A percentile compares a stretch with the other conserved stretches of the same genome.
Conservation (phyloP, 306 rosid genomes). For the Sindora glabra region DNA sequence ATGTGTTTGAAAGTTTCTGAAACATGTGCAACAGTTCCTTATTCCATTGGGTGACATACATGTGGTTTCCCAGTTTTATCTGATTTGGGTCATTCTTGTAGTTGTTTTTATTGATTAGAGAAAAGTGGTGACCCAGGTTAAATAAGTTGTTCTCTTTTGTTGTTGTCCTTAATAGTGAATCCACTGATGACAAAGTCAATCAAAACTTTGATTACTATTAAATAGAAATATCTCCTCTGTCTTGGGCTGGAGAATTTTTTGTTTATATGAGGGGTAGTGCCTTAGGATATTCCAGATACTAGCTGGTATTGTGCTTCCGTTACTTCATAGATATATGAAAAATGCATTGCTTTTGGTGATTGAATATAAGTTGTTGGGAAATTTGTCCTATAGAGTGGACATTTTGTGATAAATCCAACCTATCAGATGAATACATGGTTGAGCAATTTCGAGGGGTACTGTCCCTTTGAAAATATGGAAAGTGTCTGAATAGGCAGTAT, state of each 20-base stretch:
- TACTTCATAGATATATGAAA: not conserved
- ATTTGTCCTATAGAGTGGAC: not conserved
- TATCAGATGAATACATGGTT: too few species aligned
- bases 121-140: not conserved
- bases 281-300: not conserved
- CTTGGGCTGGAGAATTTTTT: not conserved
- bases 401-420: too few species aligned
- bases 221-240: not conserved
- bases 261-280: not conserved
- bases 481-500: not conserved
- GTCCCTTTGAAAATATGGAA: not conserved
- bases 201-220: not conserved
- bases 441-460: not conserved
- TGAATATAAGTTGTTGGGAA: not conserved
- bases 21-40: not conserved
- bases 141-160: not conserved
- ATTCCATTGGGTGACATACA: not conserved
- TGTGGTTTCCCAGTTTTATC: not conserved
- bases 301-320: not conserved
- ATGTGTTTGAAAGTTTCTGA: too few species aligned
- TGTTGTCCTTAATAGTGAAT: not conserved
- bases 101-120: conserved; percentile 1
- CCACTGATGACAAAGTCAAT: not conserved
- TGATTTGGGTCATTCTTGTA: not conserved
- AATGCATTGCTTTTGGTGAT: not conserved